Percentiles rank a stretch among this genome's conserved stretches.
Evolutionary conservation across 139 green algal genomes (phyloP).

Genomic region (Picochlorum sp.): DNA sequence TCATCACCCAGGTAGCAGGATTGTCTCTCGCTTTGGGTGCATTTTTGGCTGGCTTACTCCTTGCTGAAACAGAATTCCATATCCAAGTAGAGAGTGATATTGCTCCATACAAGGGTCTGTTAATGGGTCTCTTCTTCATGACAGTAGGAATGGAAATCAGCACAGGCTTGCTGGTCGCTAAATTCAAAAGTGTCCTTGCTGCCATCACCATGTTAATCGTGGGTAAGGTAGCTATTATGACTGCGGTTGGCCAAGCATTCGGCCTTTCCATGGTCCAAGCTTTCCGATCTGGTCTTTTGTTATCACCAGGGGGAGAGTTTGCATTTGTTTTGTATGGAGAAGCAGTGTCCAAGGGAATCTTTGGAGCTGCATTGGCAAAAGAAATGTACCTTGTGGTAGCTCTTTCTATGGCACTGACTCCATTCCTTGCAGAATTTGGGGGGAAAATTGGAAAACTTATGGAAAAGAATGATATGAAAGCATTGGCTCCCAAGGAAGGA

Average conservation of each 20-base stretch:
- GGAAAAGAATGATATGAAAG: constrained; percentile 72
- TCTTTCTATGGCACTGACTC: constrained; percentile 92
- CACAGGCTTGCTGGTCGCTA: constrained; percentile 48
- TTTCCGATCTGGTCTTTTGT: constrained; percentile 63
- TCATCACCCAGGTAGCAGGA: constrained; percentile 75
- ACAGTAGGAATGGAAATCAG: constrained; percentile 88
- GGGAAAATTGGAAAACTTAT: constrained; percentile 62
- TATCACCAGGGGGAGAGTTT: constrained; percentile 97
- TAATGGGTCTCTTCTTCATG: constrained; percentile 99
- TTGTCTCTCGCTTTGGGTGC: constrained; percentile 92
- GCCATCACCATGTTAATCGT: constrained; percentile 64
- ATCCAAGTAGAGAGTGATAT: constrained; percentile 97
- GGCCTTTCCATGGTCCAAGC: constrained; percentile 65
- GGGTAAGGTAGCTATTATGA: constrained; percentile 81
- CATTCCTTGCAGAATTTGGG: constrained; percentile 85
- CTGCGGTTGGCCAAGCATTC: constrained; percentile 68
- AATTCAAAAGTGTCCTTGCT: constrained; percentile 62
- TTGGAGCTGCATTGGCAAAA: constrained; percentile 58
- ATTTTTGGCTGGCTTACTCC: constrained; percentile 76
- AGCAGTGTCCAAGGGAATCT: constrained; percentile 47
- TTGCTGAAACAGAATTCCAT: constrained; percentile 97
- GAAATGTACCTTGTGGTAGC: constrained; percentile 94
- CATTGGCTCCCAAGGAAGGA: constrained; percentile 60
- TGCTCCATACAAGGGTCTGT: constrained; percentile 92
- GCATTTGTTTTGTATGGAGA: constrained; percentile 97